A percentile compares a stretch with the other conserved stretches of the same genome.
Evolutionary conservation across 176 grass and related monocot species (phyloP).

Genomic region (Puccinellia tenuiflora): DNA sequence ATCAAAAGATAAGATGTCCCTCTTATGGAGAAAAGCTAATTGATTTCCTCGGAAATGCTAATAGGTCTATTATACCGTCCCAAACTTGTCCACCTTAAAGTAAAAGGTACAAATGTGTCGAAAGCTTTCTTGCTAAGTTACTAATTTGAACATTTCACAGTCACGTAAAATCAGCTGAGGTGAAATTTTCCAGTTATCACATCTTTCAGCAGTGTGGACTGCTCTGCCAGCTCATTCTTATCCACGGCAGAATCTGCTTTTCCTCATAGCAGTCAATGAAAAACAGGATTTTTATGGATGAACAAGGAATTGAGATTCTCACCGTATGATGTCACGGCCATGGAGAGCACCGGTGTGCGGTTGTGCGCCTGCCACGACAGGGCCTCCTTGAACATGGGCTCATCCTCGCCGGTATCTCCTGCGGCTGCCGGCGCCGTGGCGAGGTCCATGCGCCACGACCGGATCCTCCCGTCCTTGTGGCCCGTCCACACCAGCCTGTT

Average conservation of each 20-base stretch:
- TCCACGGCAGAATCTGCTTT: not conserved
- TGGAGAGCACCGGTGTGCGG: conserved; percentile 67
- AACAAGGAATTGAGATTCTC: conserved; percentile 7
- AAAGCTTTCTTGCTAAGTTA: not conserved
- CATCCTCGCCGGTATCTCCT: not conserved
- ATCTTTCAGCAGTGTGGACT: not conserved
- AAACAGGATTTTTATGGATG: not conserved
- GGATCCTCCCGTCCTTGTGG: conserved; percentile 81
- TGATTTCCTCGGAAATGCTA: not conserved
- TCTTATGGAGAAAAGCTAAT: not conserved
- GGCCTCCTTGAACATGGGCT: conserved; percentile 43
- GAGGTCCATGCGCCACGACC: conserved; percentile 61
- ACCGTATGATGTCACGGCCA: conserved; percentile 72
- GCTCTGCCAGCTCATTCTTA: not conserved
- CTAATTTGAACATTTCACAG: not conserved
- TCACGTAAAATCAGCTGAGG: conserved; percentile 5
- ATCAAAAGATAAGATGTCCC: not conserved
- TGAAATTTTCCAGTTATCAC: not conserved
- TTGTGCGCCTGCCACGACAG: conserved; percentile 68
- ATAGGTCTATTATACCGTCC: not conserved
- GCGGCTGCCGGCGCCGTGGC: not conserved
- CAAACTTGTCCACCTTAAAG: conserved; percentile 13
- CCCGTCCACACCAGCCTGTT: conserved; percentile 69
- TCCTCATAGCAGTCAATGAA: conserved; percentile 7
- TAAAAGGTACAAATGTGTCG: not conserved